Base-by-base conservation (phyloP, 495 filamentous ascomycete genomes). In the Rostrohypoxylon terebratum region DNA sequence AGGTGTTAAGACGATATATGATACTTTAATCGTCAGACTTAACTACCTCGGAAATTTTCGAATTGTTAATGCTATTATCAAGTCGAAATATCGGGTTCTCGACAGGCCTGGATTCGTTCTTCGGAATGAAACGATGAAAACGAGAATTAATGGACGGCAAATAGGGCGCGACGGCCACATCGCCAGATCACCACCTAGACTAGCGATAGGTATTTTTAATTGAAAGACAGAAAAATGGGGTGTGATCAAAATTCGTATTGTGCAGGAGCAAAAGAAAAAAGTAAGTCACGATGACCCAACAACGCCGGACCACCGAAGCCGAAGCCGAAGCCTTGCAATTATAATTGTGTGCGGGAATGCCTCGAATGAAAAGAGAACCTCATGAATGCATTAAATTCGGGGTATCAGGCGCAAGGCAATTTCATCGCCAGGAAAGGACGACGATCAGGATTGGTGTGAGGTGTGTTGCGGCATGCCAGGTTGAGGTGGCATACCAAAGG, bases 401-500 rank as follows among this genome's bases (percentile, higher is more conserved):
- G 83, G 83, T 83, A 84, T 84, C 81, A 79, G 66, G 76, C 75
- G 79, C 78, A 79, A 77, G 75, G 80, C 69, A 74, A 73, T 78
- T 45, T 66, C 77, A 73, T 70, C 67, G 68, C 71, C 76, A 65
- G n/a, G n/a, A 69, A 69, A 71, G n/a, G 61, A 60, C 60, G 72
- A 70, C 63, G 44, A 66, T 77, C 72, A 79, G 40, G 77, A 79
- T 71, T 79, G 77, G 73, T 87, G 86, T 7, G 85, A 83, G 57
- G 84, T 79, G 76, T 87, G 85, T 74, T 87, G 85, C 57, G 85
- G 81, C 76, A 89, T 84, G 65, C 86, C 79, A 14, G 83, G 77
- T 70, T 86, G 86, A 11, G 81, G 80, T 28, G 85, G 84, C 83
- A 88, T 82, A 3, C 77, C 79, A 73, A 88, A 88, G 21, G 83